These are phyloP conservation scores for Pyrenophora graminea DNA, from an alignment of 2,329 filamentous ascomycete genomes.

Conservation along the genomic window DNA sequence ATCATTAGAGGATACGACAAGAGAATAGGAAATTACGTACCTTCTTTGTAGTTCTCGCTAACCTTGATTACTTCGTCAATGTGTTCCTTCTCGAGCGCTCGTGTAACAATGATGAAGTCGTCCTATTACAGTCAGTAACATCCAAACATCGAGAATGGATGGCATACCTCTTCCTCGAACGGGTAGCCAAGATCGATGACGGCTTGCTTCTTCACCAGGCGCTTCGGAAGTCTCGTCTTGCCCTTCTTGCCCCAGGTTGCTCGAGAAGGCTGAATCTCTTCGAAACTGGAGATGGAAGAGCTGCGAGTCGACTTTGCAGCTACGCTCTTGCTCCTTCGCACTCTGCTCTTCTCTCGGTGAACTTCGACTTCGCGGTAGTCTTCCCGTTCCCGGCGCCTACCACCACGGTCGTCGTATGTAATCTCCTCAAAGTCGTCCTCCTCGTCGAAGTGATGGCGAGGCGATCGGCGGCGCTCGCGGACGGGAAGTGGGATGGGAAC, in stretches of 20 bases:
- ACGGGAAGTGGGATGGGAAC: slow-evolving; percentile 70
- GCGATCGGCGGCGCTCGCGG: slow-evolving; percentile 54
- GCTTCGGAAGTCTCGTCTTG: slow-evolving; percentile 84
- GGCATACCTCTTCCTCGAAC: slow-evolving; percentile 78
- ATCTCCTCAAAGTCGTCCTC: slow-evolving; percentile 69
- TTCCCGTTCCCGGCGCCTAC: slow-evolving; percentile 41
- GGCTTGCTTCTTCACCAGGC: slow-evolving; percentile 77
- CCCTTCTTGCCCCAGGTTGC: slow-evolving; percentile 63
- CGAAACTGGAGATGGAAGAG: slow-evolving; percentile 50
- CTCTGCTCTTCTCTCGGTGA: slow-evolving; percentile 50
- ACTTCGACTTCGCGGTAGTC: slow-evolving; percentile 57
- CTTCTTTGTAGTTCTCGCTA: slow-evolving; percentile 71
- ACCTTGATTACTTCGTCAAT: slow-evolving; percentile 87
- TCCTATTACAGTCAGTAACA: slow-evolving; percentile 59
- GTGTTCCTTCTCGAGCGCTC: slow-evolving; percentile 84
- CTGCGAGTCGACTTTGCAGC: slow-evolving; percentile 40
- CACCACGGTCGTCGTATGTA: slow-evolving; percentile 46
- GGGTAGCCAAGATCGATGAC: slow-evolving; percentile 85
- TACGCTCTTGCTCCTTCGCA: slow-evolving; percentile 35
- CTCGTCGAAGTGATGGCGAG: slow-evolving; percentile 62
- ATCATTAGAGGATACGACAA: slow-evolving; percentile 2
- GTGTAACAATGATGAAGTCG: slow-evolving; percentile 77
- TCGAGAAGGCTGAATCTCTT: slow-evolving; percentile 43
- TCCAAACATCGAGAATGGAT: neutral
- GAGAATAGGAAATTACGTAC: slow-evolving; percentile 33